Conservation (phyloP, 768 basidiomycete genomes). For the Leccinum rimulosum region DNA sequence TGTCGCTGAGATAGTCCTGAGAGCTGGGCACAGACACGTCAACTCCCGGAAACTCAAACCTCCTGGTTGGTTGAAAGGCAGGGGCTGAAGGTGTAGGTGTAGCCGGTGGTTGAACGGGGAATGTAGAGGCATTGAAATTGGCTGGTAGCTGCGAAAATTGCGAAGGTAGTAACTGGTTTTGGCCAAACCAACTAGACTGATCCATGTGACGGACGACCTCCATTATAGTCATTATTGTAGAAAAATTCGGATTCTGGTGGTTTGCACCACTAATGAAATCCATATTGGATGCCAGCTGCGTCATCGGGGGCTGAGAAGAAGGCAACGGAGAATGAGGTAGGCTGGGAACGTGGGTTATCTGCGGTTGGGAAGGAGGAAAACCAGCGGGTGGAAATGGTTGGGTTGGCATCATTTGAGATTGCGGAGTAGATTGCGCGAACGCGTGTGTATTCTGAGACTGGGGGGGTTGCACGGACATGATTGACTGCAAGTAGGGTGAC, state of each 20-base stretch:
- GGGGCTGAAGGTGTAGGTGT: conserved; percentile 3
- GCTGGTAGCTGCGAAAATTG: conserved; percentile 20
- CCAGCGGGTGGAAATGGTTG: conserved; percentile 14
- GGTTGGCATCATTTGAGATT: conserved; percentile 17
- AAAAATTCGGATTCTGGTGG: conserved; percentile 19
- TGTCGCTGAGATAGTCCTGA: conserved; percentile 2
- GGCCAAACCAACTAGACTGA: conserved; percentile 19
- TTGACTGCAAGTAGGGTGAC: conserved; percentile 11
- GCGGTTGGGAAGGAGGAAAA: conserved; percentile 20
- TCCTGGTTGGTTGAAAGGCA: neutral
- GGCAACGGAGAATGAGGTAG: conserved; percentile 12
- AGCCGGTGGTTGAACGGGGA: conserved; percentile 6
- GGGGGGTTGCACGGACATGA: conserved; percentile 13
- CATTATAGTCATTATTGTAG: conserved; percentile 31
- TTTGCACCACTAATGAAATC: conserved; percentile 10
- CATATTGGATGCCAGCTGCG: conserved; percentile 14
- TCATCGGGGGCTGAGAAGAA: conserved; percentile 16
- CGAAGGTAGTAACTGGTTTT: conserved; percentile 15
- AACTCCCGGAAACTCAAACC: neutral
- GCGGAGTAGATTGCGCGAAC: conserved; percentile 15
- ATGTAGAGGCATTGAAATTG: conserved; percentile 1
- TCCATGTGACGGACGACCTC: conserved; percentile 32
- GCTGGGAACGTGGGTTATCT: conserved; percentile 4
- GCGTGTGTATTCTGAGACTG: conserved; percentile 20
- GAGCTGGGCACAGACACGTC: conserved; percentile 1